These are phyloP conservation scores for Noccaea bulbosa DNA, from an alignment of 345 rosid species.

Conservation along the genomic window DNA sequence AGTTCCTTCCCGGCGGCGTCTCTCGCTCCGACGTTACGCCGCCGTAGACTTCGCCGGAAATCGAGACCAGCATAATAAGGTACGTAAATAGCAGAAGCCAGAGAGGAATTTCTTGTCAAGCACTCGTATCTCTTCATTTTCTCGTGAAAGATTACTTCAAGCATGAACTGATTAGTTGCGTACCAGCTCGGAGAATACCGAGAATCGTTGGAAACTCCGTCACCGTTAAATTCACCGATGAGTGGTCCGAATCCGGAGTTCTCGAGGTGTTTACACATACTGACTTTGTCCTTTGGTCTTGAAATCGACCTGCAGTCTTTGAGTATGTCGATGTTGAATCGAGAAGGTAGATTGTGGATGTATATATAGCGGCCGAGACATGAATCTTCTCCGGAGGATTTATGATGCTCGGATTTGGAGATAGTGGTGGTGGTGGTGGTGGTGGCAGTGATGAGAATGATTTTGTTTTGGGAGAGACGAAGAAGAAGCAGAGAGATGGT, in stretches of 20 bases:
- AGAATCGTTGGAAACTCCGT: not conserved
- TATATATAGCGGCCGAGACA: constrained; percentile 56
- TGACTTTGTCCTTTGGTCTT: constrained; percentile 49
- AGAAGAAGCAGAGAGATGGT: constrained; percentile 27
- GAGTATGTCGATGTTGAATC: constrained; percentile 54
- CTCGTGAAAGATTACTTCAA: constrained; percentile 59
- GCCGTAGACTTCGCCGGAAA: constrained; percentile 56
- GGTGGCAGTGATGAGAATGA: constrained; percentile 26
- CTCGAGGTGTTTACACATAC: constrained; percentile 52
- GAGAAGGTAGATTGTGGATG: constrained; percentile 51
- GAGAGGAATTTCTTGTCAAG: constrained; percentile 53
- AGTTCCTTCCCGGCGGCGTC: constrained; percentile 49
- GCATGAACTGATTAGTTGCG: constrained; percentile 59
- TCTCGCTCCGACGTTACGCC: constrained; percentile 45
- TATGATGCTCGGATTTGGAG: not conserved
- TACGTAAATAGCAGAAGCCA: constrained; percentile 58
- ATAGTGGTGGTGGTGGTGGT: not conserved
- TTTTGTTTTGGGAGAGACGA: constrained; percentile 34
- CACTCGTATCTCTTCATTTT: constrained; percentile 61
- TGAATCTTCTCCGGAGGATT: constrained; percentile 8
- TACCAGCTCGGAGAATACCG: constrained; percentile 25
- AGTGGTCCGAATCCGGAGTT: constrained; percentile 59
- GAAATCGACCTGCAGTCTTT: constrained; percentile 45
- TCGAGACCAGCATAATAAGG: constrained; percentile 64
- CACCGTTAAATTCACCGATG: not conserved